These are phyloP conservation scores for Claviceps spartinae DNA, from an alignment of 2,329 filamentous ascomycete genomes.

Conservation along the genomic window DNA sequence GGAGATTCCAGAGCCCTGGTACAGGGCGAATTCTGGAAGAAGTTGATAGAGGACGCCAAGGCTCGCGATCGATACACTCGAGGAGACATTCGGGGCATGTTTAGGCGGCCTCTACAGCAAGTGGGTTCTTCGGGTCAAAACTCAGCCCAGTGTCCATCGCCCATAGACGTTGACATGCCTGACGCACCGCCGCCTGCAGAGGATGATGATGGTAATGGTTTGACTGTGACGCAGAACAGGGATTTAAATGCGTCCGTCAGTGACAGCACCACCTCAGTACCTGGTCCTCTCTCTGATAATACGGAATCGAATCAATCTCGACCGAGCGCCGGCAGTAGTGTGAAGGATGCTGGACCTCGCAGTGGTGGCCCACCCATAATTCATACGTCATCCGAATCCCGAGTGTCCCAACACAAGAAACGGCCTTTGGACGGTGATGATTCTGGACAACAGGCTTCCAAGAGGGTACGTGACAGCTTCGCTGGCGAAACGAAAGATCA, in stretches of 20 bases:
- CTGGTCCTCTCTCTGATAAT: constrained; percentile 3
- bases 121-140: constrained; percentile 16
- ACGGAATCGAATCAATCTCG: neutral
- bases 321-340: neutral
- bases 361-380: constrained; percentile 24
- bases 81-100: constrained; percentile 40
- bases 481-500: neutral
- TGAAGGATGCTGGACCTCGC: constrained; percentile 11
- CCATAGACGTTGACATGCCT: constrained; percentile 6
- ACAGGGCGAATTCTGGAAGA: constrained; percentile 83
- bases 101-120: constrained; percentile 30
- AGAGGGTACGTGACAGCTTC: constrained; percentile 25
- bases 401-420: constrained; percentile 25
- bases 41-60: constrained; percentile 71
- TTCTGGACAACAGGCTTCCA: constrained; percentile 18
- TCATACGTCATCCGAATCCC: constrained; percentile 18
- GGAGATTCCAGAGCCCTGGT: constrained; percentile 79
- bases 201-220: neutral
- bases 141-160: neutral
- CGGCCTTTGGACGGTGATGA: constrained; percentile 27
- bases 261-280: neutral
- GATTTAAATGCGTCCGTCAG: neutral
- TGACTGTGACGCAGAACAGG: neutral
- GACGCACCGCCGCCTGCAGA: neutral
- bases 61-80: constrained; percentile 62